Evolutionary conservation across 495 filamentous ascomycete genomes (phyloP).

Genomic region (Cladorrhinum samala): DNA sequence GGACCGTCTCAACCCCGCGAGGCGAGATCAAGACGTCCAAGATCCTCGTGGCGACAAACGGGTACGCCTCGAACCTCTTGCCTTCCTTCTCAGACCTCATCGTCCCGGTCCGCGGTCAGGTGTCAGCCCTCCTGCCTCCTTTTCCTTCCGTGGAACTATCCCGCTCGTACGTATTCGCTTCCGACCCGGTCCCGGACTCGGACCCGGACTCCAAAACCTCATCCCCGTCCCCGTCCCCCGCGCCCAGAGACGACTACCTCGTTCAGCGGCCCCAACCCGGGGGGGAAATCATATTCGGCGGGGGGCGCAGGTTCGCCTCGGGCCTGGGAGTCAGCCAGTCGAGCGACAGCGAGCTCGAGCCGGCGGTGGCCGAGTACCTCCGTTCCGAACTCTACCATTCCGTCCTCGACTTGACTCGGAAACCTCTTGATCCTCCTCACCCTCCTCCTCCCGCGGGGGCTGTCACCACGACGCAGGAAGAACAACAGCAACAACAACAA

Average conservation of each 20-base stretch:
- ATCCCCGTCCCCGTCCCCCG: no score
- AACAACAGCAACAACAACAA: no score
- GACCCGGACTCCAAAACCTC: no score
- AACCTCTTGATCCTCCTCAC: slow-evolving; percentile 27
- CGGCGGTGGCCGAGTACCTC: slow-evolving; percentile 48
- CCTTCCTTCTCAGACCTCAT: slow-evolving; percentile 63
- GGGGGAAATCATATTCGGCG: slow-evolving; percentile 55
- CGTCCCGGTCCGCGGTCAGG: slow-evolving; percentile 68
- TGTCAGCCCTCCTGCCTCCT: slow-evolving; percentile 59
- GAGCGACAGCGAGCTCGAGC: slow-evolving; percentile 53
- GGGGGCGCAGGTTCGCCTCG: slow-evolving; percentile 31
- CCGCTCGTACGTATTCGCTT: slow-evolving; percentile 58
- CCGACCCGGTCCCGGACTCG: slow-evolving; percentile 25
- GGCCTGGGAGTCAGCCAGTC: slow-evolving; percentile 48
- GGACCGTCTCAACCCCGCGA: slow-evolving; percentile 56
- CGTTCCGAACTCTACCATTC: no score
- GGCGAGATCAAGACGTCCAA: slow-evolving; percentile 53
- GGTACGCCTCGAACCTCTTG: slow-evolving; percentile 65
- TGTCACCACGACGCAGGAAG: no score
- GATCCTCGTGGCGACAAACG: slow-evolving; percentile 75
- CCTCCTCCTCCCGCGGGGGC: slow-evolving; percentile 33
- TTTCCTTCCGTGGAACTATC: slow-evolving; percentile 22
- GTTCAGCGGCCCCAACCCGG: slow-evolving; percentile 53
- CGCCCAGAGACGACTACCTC: slow-evolving; percentile 60
- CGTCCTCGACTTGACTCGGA: no score